Conservation (phyloP, 345 rosid species). For the Eucalyptus leucophloia region DNA sequence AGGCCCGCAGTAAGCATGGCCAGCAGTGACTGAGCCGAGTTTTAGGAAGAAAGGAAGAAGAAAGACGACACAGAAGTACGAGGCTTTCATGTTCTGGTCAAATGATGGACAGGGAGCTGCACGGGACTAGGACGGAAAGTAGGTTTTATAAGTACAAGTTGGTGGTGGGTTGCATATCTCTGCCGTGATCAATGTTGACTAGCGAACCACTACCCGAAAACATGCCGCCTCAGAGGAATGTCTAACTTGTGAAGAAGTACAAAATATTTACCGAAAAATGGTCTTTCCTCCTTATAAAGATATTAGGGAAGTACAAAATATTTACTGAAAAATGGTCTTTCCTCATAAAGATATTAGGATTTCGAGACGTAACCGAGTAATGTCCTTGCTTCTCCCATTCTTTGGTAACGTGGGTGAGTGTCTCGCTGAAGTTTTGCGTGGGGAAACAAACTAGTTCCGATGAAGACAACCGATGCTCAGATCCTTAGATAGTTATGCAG, state of each 20-base stretch:
- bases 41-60: neutral
- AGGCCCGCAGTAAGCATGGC: conserved; percentile 10
- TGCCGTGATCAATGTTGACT: neutral
- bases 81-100: neutral
- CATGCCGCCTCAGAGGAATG: neutral
- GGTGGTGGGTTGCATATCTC: neutral
- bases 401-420: neutral
- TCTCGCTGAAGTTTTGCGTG: neutral
- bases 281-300: neutral
- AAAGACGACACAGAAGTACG: neutral
- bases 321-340: neutral
- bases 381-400: neutral
- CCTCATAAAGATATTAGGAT: neutral
- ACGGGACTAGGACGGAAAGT: neutral
- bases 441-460: neutral
- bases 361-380: neutral
- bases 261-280: neutral
- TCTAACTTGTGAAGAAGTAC: neutral
- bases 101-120: neutral
- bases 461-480: rapidly evolving
- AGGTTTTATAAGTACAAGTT: neutral
- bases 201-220: neutral
- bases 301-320: neutral
- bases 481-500: neutral
- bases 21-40: neutral